phyloP scores from a whole-genome alignment of 768 basidiomycete species.

The Coprinopsis sp. region DNA sequence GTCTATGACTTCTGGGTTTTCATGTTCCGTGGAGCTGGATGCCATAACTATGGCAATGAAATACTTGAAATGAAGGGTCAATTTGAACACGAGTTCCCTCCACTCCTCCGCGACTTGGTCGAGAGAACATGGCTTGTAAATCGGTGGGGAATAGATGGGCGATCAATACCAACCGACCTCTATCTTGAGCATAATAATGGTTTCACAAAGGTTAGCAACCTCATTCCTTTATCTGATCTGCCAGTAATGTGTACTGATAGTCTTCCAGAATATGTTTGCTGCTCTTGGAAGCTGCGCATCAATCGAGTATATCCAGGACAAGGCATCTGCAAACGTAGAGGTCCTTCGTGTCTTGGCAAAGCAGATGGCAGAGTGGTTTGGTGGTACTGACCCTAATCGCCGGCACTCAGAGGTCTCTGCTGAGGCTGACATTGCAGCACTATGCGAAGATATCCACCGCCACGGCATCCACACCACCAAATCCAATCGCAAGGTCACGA shows the following conservation, averaged over 20 bases:
- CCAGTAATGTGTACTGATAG: neutral
- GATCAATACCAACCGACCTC: slow-evolving; percentile 24
- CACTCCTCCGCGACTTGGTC: slow-evolving; percentile 10
- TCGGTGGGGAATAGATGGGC: slow-evolving; percentile 19
- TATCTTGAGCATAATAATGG: slow-evolving; percentile 28
- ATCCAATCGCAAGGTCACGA: neutral
- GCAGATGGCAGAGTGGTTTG: slow-evolving; percentile 1
- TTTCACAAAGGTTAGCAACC: slow-evolving; percentile 22
- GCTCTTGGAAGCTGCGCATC: slow-evolving; percentile 12
- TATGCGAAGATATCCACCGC: slow-evolving; percentile 1
- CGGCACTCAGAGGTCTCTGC: slow-evolving; percentile 6
- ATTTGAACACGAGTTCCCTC: slow-evolving; percentile 17
- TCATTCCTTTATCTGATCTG: too few species aligned
- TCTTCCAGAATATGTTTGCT: slow-evolving; percentile 14
- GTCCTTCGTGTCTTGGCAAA: slow-evolving; percentile 5
- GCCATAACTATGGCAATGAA: slow-evolving; percentile 30
- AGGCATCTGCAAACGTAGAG: slow-evolving; percentile 13
- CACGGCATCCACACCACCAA: slow-evolving; percentile 4
- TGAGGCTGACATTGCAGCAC: slow-evolving; percentile 7
- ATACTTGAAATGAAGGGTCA: slow-evolving; percentile 15
- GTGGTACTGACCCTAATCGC: neutral
- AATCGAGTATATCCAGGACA: slow-evolving; percentile 12
- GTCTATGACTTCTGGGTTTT: slow-evolving; percentile 24
- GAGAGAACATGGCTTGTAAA: slow-evolving; percentile 26
- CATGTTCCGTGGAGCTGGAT: slow-evolving; percentile 25